Evolutionary conservation across 192 early-diverging fungal species (phyloP), one percentile per base, ranked within the genome.

Genomic region (Backusella tuberculispora): DNA sequence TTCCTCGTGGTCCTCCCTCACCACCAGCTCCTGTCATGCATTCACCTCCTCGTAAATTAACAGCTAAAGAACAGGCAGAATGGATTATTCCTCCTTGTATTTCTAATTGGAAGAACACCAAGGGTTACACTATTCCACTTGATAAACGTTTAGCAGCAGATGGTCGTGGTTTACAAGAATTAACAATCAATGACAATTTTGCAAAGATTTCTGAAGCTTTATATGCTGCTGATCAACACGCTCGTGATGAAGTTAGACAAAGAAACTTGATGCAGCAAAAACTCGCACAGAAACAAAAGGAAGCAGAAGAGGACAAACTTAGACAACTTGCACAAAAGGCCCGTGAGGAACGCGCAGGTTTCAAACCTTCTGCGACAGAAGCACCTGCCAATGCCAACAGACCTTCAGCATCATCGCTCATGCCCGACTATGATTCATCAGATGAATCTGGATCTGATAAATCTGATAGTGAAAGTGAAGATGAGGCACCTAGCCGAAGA

Each of bases 11-110:
- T 9, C 92, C 97, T 17, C 92, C 92, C 10, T 96, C 94, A 4
- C 97, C 97, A 13, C 98, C 97, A 1, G 91, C 96, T n/a, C 97
- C 98, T 12, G 97, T 99, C 21, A 87, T 99, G 85, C 97, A 98
- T 77, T 99, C 97, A 34, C 98, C 98, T 47, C 97, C 98, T 13
- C 93, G 96, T 47, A 99, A 98, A 81, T 87, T 98, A 7, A 92
- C 97, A 2, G 95, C 95, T 3, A 94, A 99, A 71, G 96, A 99
- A 84, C 98, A 99, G 78, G 89, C 89, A 66, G 92, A 97, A 73
- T 99, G 98, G 98, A 87, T 94, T 8, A 96, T 99, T 66, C 98
- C 98, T 50, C 98, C 98, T n/a, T 97, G 94, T 76, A 97, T 99
- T 50, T 95, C 93, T 74, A 99, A 98, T 81, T 99, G 98, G 98